Percentiles rank a stretch among this genome's conserved stretches.
Conservation (phyloP, 768 basidiomycete genomes). For the Leccinum incarnatum region DNA sequence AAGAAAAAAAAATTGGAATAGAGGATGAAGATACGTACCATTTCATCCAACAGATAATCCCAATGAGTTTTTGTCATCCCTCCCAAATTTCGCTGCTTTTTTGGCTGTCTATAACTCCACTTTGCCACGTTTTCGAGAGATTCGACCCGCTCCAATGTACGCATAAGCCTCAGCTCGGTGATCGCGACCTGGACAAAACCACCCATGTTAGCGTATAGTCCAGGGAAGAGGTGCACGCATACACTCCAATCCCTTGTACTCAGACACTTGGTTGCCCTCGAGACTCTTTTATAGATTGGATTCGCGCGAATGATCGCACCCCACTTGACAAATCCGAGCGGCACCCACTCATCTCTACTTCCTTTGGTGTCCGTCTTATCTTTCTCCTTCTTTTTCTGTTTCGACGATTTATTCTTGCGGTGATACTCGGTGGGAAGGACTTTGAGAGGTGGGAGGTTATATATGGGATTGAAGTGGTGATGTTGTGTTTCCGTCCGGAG, state of each 20-base stretch:
- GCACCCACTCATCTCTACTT: constrained; percentile 59
- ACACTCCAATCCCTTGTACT: constrained; percentile 83
- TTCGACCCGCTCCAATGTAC: constrained; percentile 84
- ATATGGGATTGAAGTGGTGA: constrained; percentile 44
- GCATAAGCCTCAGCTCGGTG: constrained; percentile 71
- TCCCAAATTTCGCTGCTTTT: constrained; percentile 83
- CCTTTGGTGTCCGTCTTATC: constrained; percentile 49
- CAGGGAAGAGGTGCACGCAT: constrained; percentile 32
- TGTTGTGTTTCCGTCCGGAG: constrained; percentile 23
- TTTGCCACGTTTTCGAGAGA: constrained; percentile 70
- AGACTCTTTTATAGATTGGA: constrained; percentile 68
- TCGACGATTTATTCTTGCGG: constrained; percentile 46
- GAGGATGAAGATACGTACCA: constrained; percentile 52
- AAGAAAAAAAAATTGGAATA: neutral
- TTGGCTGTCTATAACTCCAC: constrained; percentile 95
- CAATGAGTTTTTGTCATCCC: constrained; percentile 81
- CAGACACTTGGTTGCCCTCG: constrained; percentile 72
- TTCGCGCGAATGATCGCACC: constrained; percentile 72
- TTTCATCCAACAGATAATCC: constrained; percentile 96
- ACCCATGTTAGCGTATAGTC: neutral
- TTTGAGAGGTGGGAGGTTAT: constrained; percentile 55
- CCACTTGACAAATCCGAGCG: constrained; percentile 70
- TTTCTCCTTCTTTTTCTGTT: constrained; percentile 53
- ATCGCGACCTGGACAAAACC: constrained; percentile 60
- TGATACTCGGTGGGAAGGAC: constrained; percentile 54